Evolutionary conservation across 768 basidiomycete species (phyloP).

Genomic region (Boletus insuetus): DNA sequence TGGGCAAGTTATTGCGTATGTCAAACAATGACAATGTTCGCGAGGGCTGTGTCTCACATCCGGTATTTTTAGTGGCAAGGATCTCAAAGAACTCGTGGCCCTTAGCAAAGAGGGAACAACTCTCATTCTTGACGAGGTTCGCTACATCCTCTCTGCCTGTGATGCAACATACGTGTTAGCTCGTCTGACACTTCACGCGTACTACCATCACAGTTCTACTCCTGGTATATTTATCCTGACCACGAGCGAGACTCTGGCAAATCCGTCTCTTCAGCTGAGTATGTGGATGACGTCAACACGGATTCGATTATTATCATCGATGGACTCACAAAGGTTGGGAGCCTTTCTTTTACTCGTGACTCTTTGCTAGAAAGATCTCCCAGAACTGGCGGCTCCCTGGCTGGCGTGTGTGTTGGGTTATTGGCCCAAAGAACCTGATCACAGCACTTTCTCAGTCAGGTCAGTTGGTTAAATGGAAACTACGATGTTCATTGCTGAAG

Average conservation of each 20-base stretch:
- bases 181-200: not conserved
- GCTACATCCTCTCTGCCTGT: constrained; percentile 2
- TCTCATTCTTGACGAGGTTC: constrained; percentile 78
- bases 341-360: not conserved
- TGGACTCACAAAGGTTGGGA: constrained; percentile 80
- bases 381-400: constrained; percentile 95
- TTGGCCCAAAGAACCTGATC: constrained; percentile 86
- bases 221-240: constrained; percentile 93
- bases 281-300: constrained; percentile 82
- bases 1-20: constrained; percentile 77
- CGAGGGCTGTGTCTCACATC: constrained; percentile 6
- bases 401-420: constrained; percentile 92
- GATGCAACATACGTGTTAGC: not conserved
- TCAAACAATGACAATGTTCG: not conserved
- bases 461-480: constrained; percentile 16
- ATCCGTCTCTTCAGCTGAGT: constrained; percentile 79
- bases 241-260: constrained; percentile 69
- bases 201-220: constrained; percentile 65
- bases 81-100: constrained; percentile 75
- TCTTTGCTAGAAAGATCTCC: constrained; percentile 13
- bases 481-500: not conserved
- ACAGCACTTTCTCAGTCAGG: constrained; percentile 91
- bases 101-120: constrained; percentile 79
- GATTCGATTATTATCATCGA: constrained; percentile 86
- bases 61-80: constrained; percentile 56